Conservation (phyloP, 495 filamentous ascomycete species). For the Hyaloscypha finlandica region DNA sequence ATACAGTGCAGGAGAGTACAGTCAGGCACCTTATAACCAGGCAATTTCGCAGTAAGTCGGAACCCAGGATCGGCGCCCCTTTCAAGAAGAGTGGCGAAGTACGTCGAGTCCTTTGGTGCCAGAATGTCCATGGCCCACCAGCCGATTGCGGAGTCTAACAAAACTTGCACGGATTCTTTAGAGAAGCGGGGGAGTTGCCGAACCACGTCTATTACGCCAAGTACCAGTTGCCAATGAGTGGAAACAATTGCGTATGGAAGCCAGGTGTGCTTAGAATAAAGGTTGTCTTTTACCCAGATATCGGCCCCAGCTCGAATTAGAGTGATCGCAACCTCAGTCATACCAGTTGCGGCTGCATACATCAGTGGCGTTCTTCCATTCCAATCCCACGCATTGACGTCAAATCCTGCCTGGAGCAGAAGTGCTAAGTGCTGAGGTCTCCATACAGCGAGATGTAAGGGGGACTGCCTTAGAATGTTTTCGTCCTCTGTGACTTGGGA, state of each 20-base stretch:
- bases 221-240: background rate
- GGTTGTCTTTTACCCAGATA: background rate
- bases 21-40: background rate
- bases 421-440: constrained; percentile 11
- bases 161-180: background rate
- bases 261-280: background rate
- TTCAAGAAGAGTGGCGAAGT: background rate
- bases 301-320: background rate
- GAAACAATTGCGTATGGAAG: background rate
- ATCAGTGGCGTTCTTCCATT: constrained; percentile 23
- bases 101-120: background rate
- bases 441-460: background rate
- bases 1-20: background rate
- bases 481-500: background rate
- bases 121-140: no score
- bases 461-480: background rate
- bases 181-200: background rate
- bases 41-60: background rate
- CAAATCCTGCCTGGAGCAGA: constrained; percentile 12
- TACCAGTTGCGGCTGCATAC: constrained; percentile 12
- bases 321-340: background rate
- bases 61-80: background rate
- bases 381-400: constrained; percentile 21
- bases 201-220: background rate
- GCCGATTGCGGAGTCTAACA: background rate